A percentile compares a stretch with the other conserved stretches of the same genome.
These are phyloP conservation scores for Immersiporthe knoxdaviesiana DNA, from an alignment of 2,329 filamentous ascomycete genomes.

Conservation along the genomic window DNA sequence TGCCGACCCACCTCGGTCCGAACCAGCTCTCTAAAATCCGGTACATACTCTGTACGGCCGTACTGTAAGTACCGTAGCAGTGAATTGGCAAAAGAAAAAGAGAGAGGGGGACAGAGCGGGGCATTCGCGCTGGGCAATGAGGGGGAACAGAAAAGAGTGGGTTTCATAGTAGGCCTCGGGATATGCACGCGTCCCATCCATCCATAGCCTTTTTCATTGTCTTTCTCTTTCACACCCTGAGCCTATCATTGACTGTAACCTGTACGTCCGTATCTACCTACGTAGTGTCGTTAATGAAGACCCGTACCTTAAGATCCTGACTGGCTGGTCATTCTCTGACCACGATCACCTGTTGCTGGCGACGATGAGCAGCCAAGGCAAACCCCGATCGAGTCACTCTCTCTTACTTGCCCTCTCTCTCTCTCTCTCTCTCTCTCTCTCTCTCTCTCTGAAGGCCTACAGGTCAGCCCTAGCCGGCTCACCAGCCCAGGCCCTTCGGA, in stretches of 20 bases:
- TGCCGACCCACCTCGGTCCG: not conserved
- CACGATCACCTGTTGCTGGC: not conserved
- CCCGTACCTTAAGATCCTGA: not conserved
- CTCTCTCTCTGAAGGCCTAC: slow-evolving; percentile 32
- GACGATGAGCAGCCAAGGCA: too few relatives aligned
- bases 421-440: too few relatives aligned
- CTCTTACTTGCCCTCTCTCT: too few relatives aligned
- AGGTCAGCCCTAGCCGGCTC: slow-evolving; percentile 57
- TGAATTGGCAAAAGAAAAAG: not conserved
- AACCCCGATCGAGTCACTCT: too few relatives aligned
- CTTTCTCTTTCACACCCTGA: too few relatives aligned
- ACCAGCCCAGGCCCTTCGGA: slow-evolving; percentile 60
- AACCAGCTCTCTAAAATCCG: not conserved
- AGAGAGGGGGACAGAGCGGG: too few relatives aligned
- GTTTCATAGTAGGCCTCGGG: not conserved
- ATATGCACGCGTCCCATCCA: not conserved
- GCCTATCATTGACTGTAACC: not conserved
- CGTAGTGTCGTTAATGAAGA: not conserved
- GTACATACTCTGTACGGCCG: too few relatives aligned
- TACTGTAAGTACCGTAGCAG: too few relatives aligned
- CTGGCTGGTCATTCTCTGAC: not conserved
- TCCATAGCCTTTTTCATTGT: not conserved
- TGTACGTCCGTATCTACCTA: not conserved
- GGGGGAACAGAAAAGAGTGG: not conserved
- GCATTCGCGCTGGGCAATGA: too few relatives aligned